Evolutionary conservation across 1,139 yeast genomes (phyloP), one percentile per base, ranked within the genome.

Genomic region (Candida freyschussii): DNA sequence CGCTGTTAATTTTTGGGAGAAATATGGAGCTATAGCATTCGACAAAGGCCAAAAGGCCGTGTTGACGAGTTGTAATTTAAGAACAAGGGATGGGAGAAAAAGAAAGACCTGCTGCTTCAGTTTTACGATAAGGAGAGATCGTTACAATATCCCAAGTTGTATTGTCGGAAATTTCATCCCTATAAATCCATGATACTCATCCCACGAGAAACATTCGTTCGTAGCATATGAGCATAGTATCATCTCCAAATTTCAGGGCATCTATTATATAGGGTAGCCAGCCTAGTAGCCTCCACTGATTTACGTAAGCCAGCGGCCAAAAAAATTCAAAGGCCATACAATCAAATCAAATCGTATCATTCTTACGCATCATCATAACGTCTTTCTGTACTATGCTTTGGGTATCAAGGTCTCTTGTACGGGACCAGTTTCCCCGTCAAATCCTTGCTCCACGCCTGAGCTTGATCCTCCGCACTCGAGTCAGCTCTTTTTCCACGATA

Each of bases 1-100:
- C 53, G 95, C 96, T 7, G 97, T 91, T n/a, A 87, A 86, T 50
- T 89, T 87, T 55, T 91, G 97, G 97, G 97, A 91, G 55, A 89
- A 89, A 57, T 91, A 89, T 51, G 96, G 96, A 8, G 89, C 95
- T 9, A 85, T 89, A 54, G 97, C 97, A 3, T 89, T 91, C 59
- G 96, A 89, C 51, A 83, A 89, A 46, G 94, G 94, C 1, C 97
- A 89, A 51, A 91, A 91, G 55, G 96, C 97, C 0, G 96, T 91
- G 7, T 62, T 91, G 44, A 89, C 96, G 2, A 82, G 95, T 56
- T 91, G 97, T 59, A 85, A 83, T 52, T 65, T 91, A 41, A 68
- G 95, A 50, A 80, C 95, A 2, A 75, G 76, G 48, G 95, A 86
- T 50, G 95, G 96, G 1, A 70, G 84, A 31, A 78, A 78, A 47